Conservation (phyloP, 2,329 filamentous ascomycete genomes). For the Fusarium penzigii region DNA sequence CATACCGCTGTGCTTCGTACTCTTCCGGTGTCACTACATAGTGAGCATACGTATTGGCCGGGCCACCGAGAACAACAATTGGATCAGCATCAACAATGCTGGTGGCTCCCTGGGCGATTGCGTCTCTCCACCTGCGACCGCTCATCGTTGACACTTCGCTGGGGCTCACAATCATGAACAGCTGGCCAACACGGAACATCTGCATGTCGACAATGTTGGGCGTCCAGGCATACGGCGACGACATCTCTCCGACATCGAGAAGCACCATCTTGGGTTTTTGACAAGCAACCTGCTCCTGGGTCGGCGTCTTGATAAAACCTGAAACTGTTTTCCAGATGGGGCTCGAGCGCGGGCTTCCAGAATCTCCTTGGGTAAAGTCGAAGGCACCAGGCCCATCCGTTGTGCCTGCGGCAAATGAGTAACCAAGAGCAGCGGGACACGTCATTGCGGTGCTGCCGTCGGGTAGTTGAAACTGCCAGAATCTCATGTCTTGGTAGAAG, state of each 20-base stretch:
- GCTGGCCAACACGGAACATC: slow-evolving; percentile 77
- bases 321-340: slow-evolving; percentile 81
- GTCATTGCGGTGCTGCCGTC: slow-evolving; percentile 73
- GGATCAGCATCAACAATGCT: slow-evolving; percentile 48
- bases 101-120: slow-evolving; percentile 60
- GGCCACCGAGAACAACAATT: slow-evolving; percentile 82
- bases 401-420: slow-evolving; percentile 90
- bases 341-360: slow-evolving; percentile 65
- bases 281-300: slow-evolving; percentile 69
- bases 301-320: slow-evolving; percentile 69
- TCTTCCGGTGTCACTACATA: slow-evolving; percentile 80
- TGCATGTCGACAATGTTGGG: slow-evolving; percentile 93
- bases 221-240: slow-evolving; percentile 78
- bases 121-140: slow-evolving; percentile 81
- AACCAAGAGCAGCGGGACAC: slow-evolving; percentile 85
- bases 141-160: slow-evolving; percentile 89
- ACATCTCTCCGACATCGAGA: slow-evolving; percentile 83
- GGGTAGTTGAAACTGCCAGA: slow-evolving; percentile 70
- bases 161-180: slow-evolving; percentile 81
- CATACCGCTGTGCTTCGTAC: slow-evolving; percentile 83
- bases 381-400: slow-evolving; percentile 89
- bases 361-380: slow-evolving; percentile 88
- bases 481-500: slow-evolving; percentile 79
- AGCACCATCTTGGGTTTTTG: slow-evolving; percentile 83
- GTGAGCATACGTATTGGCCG: slow-evolving; percentile 88